These are phyloP conservation scores for Prunus padus DNA, from an alignment of 306 rosid genomes.

Conservation along the genomic window DNA sequence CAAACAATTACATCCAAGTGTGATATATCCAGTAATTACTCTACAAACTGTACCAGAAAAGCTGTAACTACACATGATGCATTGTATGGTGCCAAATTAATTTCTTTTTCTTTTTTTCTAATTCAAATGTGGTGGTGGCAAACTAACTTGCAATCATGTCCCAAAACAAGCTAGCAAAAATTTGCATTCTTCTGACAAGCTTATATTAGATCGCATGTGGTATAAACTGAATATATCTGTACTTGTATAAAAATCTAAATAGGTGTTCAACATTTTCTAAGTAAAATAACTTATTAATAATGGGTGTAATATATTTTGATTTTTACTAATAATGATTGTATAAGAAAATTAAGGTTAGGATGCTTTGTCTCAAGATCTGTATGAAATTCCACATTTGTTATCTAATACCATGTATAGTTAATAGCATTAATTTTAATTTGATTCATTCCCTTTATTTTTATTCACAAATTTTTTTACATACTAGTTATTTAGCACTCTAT, in stretches of 20 bases:
- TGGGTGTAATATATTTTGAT: not conserved
- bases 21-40: not conserved
- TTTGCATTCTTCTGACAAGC: not conserved
- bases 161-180: not conserved
- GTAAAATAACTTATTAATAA: not conserved
- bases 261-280: not conserved
- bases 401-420: not conserved
- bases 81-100: not conserved
- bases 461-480: not conserved
- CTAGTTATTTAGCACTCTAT: not conserved
- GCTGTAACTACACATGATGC: not conserved
- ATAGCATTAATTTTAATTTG: not conserved
- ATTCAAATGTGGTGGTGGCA: not conserved
- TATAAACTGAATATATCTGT: not conserved
- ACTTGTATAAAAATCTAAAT: not conserved
- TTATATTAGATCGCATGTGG: not conserved
- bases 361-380: not conserved
- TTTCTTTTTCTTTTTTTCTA: no score
- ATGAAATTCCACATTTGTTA: not conserved
- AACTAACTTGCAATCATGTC: not conserved
- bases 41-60: not conserved
- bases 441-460: not conserved
- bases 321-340: not conserved
- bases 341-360: not conserved
- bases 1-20: not conserved